Base-by-base conservation (phyloP, 2,329 filamentous ascomycete genomes). In the Penicillium sp. region DNA sequence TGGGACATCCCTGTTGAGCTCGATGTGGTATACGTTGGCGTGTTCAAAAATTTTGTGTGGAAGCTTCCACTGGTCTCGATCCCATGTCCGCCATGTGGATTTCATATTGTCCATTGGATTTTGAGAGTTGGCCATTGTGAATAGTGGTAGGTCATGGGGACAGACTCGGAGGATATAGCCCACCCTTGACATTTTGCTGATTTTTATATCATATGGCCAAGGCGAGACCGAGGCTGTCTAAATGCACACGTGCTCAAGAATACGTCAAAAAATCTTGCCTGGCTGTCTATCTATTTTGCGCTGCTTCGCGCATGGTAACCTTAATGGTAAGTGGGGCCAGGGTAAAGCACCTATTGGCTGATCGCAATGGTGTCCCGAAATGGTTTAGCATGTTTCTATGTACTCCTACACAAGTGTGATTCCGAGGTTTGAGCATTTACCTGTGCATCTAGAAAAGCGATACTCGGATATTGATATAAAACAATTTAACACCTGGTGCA, bases 71-170 rank as follows among this genome's bases (percentile, higher is more conserved):
- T 49, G 36, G n/a, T 49, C 36, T 14, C 17, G 36, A n/a, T 49
- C 46, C 46, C 46, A 40, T 14, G 46, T 49, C 7, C 36, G 46
- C 46, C 46, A 49, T 11, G 46, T 49, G 36, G 46, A 49, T 36
- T 49, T 49, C 46, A 49, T 49, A 14, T 38, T 40, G 22, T 49
- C 46, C 26, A 40, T 49, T 9, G 46, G 46, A 33, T 49, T 49
- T 38, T n/a, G 25, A 8, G 10, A 9, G 26, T 7, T 40, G 25
- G 35, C 25, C 46, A 38, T 49, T 11, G 28, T 40, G 22, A 33
- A 12, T 19, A 8, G 7, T 14, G 8, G 25, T 31, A 19, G 26
- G 5, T 17, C 25, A 12, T 17, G 5, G 31, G 26, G 16, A 14
- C n/a, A 14, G 10, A 25, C 30, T 8, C 16, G 6, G 36, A 38